Percentiles rank a stretch among this genome's conserved stretches.
Evolutionary conservation across 345 rosid species (phyloP).

Genomic region (Dipteronia dyeriana): DNA sequence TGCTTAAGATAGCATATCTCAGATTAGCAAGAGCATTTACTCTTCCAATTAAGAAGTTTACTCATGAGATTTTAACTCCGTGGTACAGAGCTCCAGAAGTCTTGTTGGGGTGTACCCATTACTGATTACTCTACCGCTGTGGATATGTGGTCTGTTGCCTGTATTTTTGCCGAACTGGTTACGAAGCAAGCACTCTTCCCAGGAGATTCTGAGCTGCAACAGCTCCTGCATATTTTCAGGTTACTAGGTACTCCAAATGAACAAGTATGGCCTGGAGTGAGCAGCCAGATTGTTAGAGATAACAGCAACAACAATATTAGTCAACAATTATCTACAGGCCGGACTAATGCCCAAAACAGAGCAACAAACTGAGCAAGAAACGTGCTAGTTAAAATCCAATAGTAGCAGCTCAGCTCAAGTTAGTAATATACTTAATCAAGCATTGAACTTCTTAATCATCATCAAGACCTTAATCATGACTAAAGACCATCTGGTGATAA

Average conservation of each 20-base stretch:
- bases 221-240: constrained; percentile 96
- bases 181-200: constrained; percentile 87
- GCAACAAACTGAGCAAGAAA: no score
- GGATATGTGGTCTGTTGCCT: constrained; percentile 95
- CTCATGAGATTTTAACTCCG: constrained; percentile 93
- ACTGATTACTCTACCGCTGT: constrained; percentile 97
- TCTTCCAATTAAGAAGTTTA: constrained; percentile 90
- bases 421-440: no score
- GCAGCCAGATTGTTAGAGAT: no score
- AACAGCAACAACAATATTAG: no score
- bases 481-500: no score
- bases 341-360: no score
- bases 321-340: no score
- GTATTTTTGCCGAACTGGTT: constrained; percentile 86
- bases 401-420: no score
- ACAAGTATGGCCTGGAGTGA: constrained; percentile 89
- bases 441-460: no score
- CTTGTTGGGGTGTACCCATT: constrained; percentile 89
- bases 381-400: no score
- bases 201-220: constrained; percentile 95
- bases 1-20: constrained; percentile 91
- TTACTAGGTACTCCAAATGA: constrained; percentile 90
- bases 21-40: constrained; percentile 89
- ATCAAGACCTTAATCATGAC: no score
- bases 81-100: constrained; percentile 99